Evolutionary conservation across 2,329 filamentous ascomycete genomes (phyloP), one percentile per base, ranked within the genome.

Genomic region (Sarocladium brachiariae): DNA sequence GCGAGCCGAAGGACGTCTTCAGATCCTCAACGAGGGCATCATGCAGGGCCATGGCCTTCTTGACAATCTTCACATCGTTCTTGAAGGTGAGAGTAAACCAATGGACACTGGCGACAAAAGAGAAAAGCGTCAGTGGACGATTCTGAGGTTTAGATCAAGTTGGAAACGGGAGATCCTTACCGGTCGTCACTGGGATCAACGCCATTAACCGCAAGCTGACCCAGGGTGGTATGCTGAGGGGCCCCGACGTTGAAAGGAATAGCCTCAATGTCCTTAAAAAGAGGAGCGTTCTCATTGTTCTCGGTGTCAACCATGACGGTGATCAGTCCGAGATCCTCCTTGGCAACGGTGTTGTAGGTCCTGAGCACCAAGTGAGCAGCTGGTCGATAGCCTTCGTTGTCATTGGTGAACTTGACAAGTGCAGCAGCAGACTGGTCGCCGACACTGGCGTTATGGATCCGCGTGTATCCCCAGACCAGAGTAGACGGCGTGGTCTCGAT

Each of bases 71-170:
- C 2, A n/a, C 25, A 30, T 59, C 57, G 35, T 56, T 54, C 16
- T 54, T 56, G 50, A 55, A 56, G 10, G 39, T 43, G 18, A 24
- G n/a, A 9, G 52, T 53, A 30, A 51, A 53, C 52, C 52, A 53
- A 30, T 19, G 11, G 49, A 19, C 38, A 35, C 49, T 51, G 14
- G 8, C 37, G n/a, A n/a, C n/a, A n/a, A n/a, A n/a, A n/a, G n/a
- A n/a, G n/a, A n/a, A n/a, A n/a, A n/a, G n/a, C n/a, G n/a, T n/a
- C n/a, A n/a, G n/a, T n/a, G n/a, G n/a, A n/a, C n/a, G n/a, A n/a
- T n/a, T n/a, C n/a, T n/a, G n/a, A n/a, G n/a, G n/a, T n/a, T n/a
- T n/a, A n/a, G n/a, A n/a, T n/a, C n/a, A n/a, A n/a, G n/a, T n/a
- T n/a, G n/a, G n/a, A n/a, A n/a, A n/a, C 10, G 16, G 37, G 9